Conservation (phyloP, 1,139 yeast genomes). For the Yamadazyma dendronema region DNA sequence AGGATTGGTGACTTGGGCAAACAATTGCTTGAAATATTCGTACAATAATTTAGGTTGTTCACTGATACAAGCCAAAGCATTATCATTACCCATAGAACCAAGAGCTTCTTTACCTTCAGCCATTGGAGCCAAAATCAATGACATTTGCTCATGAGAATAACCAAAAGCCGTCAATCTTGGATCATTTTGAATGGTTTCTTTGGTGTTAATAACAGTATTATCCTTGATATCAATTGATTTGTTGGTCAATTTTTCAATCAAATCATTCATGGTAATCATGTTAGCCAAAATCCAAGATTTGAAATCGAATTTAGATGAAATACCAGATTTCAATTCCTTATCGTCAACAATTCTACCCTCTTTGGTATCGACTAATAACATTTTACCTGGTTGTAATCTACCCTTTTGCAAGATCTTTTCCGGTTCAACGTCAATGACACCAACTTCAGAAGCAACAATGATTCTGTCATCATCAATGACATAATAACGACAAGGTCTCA, state of each 20-base stretch:
- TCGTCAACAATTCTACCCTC: conserved; percentile 94
- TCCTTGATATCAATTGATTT: conserved; percentile 42
- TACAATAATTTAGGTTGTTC: conserved; percentile 88
- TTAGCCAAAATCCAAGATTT: conserved; percentile 90
- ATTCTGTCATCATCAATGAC: conserved; percentile 92
- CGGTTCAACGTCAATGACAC: conserved; percentile 88
- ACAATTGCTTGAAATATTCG: conserved; percentile 93
- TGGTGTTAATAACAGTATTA: conserved; percentile 16
- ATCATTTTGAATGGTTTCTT: conserved; percentile 65
- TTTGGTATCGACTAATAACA: conserved; percentile 92
- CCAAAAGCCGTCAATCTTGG: conserved; percentile 86
- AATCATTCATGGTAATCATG: conserved; percentile 78
- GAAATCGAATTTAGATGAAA: conserved; percentile 86
- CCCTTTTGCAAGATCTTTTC: conserved; percentile 86
- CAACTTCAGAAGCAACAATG: conserved; percentile 98
- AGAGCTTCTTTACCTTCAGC: conserved; percentile 93
- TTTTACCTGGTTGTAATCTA: conserved; percentile 92
- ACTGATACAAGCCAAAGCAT: conserved; percentile 93
- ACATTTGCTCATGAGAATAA: conserved; percentile 88
- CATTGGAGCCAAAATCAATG: conserved; percentile 87
- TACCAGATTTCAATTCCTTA: conserved; percentile 75
- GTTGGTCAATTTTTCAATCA: conserved; percentile 55
- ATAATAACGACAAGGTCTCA: conserved; percentile 97
- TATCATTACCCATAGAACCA: conserved; percentile 98
- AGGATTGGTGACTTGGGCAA: conserved; percentile 98